phyloP scores from a whole-genome alignment of 106 monocot genomes.

The Dioscorea alata region DNA sequence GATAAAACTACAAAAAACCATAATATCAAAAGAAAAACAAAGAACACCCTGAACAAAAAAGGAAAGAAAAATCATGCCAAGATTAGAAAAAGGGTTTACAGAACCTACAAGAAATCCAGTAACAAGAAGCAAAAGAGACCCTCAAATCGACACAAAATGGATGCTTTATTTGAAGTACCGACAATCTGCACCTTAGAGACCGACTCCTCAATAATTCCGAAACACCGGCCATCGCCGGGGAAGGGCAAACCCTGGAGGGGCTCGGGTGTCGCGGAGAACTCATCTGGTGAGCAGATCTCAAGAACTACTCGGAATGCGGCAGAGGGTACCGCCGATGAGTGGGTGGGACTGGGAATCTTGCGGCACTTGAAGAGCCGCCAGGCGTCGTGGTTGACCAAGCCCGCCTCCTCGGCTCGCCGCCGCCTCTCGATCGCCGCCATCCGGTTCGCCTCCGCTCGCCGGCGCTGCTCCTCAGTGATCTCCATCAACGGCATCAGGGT shows the following conservation, averaged over 20 bases:
- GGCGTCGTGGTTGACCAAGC: constrained; percentile 5
- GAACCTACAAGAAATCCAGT: no score
- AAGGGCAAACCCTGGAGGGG: constrained; percentile 39
- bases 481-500: constrained; percentile 36
- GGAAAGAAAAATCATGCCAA: no score
- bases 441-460: constrained; percentile 80
- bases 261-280: constrained; percentile 69
- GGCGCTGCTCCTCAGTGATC: constrained; percentile 89
- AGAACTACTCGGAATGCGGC: constrained; percentile 40
- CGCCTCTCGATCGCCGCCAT: constrained; percentile 92
- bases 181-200: constrained; percentile 28
- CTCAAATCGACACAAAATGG: no score
- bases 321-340: constrained; percentile 20
- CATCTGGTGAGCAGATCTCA: constrained; percentile 74
- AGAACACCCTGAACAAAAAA: no score
- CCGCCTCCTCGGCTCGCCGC: constrained; percentile 32
- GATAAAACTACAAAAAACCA: no score
- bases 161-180: neutral
- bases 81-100: no score
- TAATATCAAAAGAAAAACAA: no score
- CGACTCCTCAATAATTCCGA: constrained; percentile 35
- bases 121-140: no score
- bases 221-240: constrained; percentile 62
- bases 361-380: constrained; percentile 72
- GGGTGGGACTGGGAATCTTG: constrained; percentile 17